phyloP scores from a whole-genome alignment of 2,329 filamentous ascomycete genomes.

The Ophiocordyceps polyrhachis-furcata region DNA sequence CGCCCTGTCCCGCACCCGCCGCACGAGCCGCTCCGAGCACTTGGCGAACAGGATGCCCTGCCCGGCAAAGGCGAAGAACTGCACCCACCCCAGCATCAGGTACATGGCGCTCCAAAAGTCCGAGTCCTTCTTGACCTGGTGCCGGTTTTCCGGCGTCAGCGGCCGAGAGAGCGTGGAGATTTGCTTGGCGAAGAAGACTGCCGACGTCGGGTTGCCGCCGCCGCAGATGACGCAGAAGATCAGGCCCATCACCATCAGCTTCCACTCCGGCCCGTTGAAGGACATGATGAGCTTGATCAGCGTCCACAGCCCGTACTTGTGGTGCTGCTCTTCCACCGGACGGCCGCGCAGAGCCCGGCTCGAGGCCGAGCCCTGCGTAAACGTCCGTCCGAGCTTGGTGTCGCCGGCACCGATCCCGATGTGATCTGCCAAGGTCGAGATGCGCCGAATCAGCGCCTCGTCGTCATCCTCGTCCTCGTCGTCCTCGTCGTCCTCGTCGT shows the following conservation, averaged over 20 bases:
- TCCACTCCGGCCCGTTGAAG: constrained; percentile 60
- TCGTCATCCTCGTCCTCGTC: constrained; percentile 12
- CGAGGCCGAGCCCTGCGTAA: constrained; percentile 42
- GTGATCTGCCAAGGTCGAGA: constrained; percentile 27
- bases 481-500: constrained; percentile 8
- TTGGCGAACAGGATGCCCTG: constrained; percentile 37
- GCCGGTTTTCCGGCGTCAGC: constrained; percentile 29
- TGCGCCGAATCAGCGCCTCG: constrained; percentile 18
- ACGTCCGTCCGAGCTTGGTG: constrained; percentile 19
- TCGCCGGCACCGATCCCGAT: constrained; percentile 9
- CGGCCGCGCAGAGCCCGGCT: constrained; percentile 48
- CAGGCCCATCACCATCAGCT: constrained; percentile 54
- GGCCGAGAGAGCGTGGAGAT: constrained; percentile 49
- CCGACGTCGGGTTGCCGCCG: constrained; percentile 51
- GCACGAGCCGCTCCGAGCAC: constrained; percentile 72
- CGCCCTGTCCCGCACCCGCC: constrained; percentile 61
- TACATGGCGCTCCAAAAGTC: constrained; percentile 86
- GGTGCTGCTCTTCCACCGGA: constrained; percentile 24
- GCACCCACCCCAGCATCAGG: constrained; percentile 60
- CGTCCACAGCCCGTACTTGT: constrained; percentile 52
- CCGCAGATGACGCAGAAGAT: constrained; percentile 60
- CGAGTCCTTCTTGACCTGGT: constrained; percentile 45
- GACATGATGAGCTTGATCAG: constrained; percentile 61
- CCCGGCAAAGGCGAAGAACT: constrained; percentile 46
- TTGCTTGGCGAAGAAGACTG: constrained; percentile 74